Base-by-base conservation (phyloP, 805 yeast species). In the Ogataea sp. region DNA sequence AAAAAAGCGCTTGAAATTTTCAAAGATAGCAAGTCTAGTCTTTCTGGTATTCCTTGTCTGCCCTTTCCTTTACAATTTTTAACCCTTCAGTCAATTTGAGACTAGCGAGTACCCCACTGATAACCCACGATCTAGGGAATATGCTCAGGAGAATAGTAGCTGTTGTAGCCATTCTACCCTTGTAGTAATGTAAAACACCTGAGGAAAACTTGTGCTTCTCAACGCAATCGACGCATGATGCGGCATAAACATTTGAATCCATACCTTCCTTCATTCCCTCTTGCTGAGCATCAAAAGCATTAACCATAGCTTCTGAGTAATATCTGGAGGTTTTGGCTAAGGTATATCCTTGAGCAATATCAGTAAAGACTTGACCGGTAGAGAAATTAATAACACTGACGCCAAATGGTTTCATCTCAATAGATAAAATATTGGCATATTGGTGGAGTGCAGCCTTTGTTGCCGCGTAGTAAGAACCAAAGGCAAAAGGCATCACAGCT, bases 391-490 rank as follows among this genome's bases (percentile, higher is more conserved):
- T 65, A 0, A 84, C 90, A 37, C 75, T 67, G 5, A 84, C 90
- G 14, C 72, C 83, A 49, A 82, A 79, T 3, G 86, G 83, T 53
- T 75, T 73, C 70, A 84, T 55, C 57, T 84, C 95, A 20, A 78
- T 53, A 39, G 80, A 72, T 40, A 84, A 60, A 2, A 70, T 70
- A 31, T 74, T 70, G 0, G 86, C 83, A 51, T 78, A 84, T 47
- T 74, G 80, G 47, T 82, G 87, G 41, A 84, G 75, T 0, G 90
- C 89, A 6, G 89, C 86, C 51, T 84, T 84, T 1, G 82, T 56
- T 1, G 89, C 69, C 25, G 79, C 70, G 52, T 84, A 84, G 24
- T 78, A 64, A 13, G 80, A 67, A 1, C 80, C 75, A 55, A 78
- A 83, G 20, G 94, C 93, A 62, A 83, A 77, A 2, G 85, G 78